Conservation (phyloP, 148 eudicot species). For the Rheum nobile region DNA sequence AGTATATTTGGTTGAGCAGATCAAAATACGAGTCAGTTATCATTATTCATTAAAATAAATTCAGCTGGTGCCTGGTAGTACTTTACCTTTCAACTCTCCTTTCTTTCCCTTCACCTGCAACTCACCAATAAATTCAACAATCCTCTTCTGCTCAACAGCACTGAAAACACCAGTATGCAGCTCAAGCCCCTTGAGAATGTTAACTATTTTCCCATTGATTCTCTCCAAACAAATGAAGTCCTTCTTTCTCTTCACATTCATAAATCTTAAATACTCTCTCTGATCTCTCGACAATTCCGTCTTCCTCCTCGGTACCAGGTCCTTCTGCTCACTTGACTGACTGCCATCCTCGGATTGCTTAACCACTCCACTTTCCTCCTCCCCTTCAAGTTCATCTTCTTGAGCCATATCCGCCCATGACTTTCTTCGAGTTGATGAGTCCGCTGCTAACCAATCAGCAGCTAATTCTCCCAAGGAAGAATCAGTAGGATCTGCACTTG, state of each 20-base stretch:
- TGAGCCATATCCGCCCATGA: slow-evolving; percentile 97
- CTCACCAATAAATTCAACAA: slow-evolving; percentile 50
- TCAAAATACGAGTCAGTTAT: not conserved
- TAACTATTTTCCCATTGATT: slow-evolving; percentile 48
- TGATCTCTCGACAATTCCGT: slow-evolving; percentile 54
- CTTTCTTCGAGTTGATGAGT: slow-evolving; percentile 29
- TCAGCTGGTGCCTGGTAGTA: slow-evolving; percentile 7
- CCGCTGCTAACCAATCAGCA: slow-evolving; percentile 8
- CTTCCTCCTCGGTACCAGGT: slow-evolving; percentile 24
- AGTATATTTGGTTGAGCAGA: not conserved
- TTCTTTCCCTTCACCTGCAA: slow-evolving; percentile 60
- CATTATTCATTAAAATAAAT: not conserved
- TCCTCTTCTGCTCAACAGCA: slow-evolving; percentile 76
- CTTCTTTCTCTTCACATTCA: slow-evolving; percentile 57
- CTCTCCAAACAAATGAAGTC: slow-evolving; percentile 70
- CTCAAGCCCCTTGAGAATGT: slow-evolving; percentile 86
- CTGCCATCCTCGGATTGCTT: slow-evolving; percentile 14
- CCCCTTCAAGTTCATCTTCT: slow-evolving; percentile 72
- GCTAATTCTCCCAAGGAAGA: slow-evolving; percentile 20
- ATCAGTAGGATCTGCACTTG: slow-evolving; percentile 12
- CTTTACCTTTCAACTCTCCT: slow-evolving; percentile 69
- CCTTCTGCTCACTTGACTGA: slow-evolving; percentile 20
- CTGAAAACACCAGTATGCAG: slow-evolving; percentile 82
- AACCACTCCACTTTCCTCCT: slow-evolving; percentile 39
- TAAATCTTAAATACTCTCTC: slow-evolving; percentile 64